Base-by-base conservation (phyloP, 2,329 filamentous ascomycete species). In the Talaromyces pinophilus region DNA sequence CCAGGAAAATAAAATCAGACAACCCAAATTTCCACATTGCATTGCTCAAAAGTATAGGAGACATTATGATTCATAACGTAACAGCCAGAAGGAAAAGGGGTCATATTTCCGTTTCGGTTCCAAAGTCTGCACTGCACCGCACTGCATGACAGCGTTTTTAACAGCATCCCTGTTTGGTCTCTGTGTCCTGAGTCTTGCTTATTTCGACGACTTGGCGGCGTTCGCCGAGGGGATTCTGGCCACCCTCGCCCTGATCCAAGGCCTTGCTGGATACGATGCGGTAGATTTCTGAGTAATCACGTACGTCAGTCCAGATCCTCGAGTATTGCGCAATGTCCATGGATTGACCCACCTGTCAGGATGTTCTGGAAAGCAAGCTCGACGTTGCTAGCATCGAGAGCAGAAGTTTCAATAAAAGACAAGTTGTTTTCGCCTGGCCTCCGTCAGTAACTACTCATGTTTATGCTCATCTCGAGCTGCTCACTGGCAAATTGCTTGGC, bases 351-450 rank as follows among this genome's bases (percentile, higher is more conserved):
- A 97, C 94, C 94, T 78, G 95, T 99, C 79, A 99, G 86, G 78
- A 99, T 99, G 83, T 98, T 98, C 84, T 99, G 94, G 88, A 99
- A 98, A 68, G 95, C 95, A 77, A 98, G 89, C 84, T 99, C 95
- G 72, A 99, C 95, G 78, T 99, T 99, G 87, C 93, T 98, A 74
- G 95, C 95, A 79, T 99, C 95, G 75, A 99, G 90, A 70, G 95
- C 95, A 69, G 96, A 99, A 50, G 95, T 99, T 86, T 99, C 95
- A 81, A 99, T 99, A 82, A 99, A 99, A 62, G 94, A 98, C 55
- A 98, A 87, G 80, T 97, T 94, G 84, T 97, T 97, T 81, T 97
- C 93, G 86, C 92, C 93, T 97, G 73, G 52, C 30, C 25, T 15
- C n/a, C 59, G 44, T 48, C 59, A 42, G 59, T 48, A 48, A 22